Percentiles rank a stretch among this genome's conserved stretches.
Conservation (phyloP, 1,139 yeast species). For the Saccharomyces hybrid region DNA sequence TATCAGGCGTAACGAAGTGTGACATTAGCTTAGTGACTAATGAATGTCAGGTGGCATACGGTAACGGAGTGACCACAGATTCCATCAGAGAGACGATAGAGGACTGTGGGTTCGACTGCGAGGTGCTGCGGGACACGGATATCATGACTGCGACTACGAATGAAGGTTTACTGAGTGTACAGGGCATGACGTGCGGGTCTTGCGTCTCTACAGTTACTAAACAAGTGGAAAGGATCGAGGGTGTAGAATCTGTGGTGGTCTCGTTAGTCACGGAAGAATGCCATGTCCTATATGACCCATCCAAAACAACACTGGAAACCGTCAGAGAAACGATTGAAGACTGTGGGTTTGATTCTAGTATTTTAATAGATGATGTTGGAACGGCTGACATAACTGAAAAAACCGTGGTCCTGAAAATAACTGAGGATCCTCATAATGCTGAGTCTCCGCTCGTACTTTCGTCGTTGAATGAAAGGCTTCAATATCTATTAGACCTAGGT, state of each 20-base stretch:
- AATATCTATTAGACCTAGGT: conserved; percentile 40
- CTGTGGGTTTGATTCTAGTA: conserved; percentile 61
- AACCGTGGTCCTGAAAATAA: background rate
- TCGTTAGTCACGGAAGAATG: conserved; percentile 74
- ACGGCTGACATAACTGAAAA: background rate
- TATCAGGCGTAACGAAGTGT: conserved; percentile 45
- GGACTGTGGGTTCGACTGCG: conserved; percentile 68
- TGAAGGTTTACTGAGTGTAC: conserved; percentile 22
- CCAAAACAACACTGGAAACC: conserved; percentile 35
- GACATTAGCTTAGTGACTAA: conserved; percentile 70
- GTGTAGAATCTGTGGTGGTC: conserved; percentile 41
- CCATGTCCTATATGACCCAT: conserved; percentile 35
- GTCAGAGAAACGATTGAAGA: conserved; percentile 46
- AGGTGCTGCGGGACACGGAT: conserved; percentile 21
- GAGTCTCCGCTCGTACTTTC: background rate
- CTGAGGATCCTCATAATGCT: background rate
- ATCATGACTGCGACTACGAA: background rate
- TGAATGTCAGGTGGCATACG: conserved; percentile 53
- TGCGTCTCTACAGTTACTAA: conserved; percentile 62
- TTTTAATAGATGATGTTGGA: conserved; percentile 17
- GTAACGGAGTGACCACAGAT: conserved; percentile 29
- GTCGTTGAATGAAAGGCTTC: background rate
- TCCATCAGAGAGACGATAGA: conserved; percentile 48
- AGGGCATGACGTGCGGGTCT: conserved; percentile 87
- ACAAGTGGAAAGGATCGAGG: conserved; percentile 42